A percentile compares a stretch with the other conserved stretches of the same genome.
Evolutionary conservation across 2,329 filamentous ascomycete genomes (phyloP).

Genomic region (Penicillium verrucosum): DNA sequence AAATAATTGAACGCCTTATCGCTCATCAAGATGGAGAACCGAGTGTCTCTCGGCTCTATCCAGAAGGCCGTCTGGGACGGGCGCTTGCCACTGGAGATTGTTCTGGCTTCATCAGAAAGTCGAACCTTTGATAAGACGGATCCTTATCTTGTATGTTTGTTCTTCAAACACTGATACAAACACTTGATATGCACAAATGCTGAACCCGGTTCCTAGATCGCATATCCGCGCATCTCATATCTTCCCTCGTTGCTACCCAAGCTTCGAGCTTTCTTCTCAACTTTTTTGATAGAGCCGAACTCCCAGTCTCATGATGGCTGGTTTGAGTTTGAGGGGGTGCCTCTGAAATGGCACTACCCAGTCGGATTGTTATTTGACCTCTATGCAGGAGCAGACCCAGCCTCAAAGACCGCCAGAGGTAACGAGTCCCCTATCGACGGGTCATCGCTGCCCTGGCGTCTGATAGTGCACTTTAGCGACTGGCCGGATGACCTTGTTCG

Average conservation of each 20-base stretch:
- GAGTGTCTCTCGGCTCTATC: slow-evolving; percentile 30
- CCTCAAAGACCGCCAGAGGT: slow-evolving; percentile 27
- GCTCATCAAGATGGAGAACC: slow-evolving; percentile 26
- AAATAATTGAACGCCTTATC: neutral
- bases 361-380: slow-evolving; percentile 67
- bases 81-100: slow-evolving; percentile 58
- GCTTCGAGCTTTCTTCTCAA: slow-evolving; percentile 61
- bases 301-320: slow-evolving; percentile 54
- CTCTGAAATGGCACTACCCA: slow-evolving; percentile 70
- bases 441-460: slow-evolving; percentile 56
- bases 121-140: slow-evolving; percentile 59
- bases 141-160: slow-evolving; percentile 54
- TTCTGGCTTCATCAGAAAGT: slow-evolving; percentile 57
- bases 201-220: slow-evolving; percentile 44
- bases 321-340: slow-evolving; percentile 66
- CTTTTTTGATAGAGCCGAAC: slow-evolving; percentile 57
- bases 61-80: slow-evolving; percentile 57
- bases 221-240: slow-evolving; percentile 65
- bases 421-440: slow-evolving; percentile 18
- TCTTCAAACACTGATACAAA: neutral
- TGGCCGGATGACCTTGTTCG: slow-evolving; percentile 58
- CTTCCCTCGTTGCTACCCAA: slow-evolving; percentile 62
- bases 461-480: slow-evolving; percentile 60
- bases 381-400: slow-evolving; percentile 56
- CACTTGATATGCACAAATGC: neutral